Percentiles rank a stretch among this genome's conserved stretches.
Evolutionary conservation across 257 asterid genomes (phyloP).

Genomic region (Haberlea rhodopensis): DNA sequence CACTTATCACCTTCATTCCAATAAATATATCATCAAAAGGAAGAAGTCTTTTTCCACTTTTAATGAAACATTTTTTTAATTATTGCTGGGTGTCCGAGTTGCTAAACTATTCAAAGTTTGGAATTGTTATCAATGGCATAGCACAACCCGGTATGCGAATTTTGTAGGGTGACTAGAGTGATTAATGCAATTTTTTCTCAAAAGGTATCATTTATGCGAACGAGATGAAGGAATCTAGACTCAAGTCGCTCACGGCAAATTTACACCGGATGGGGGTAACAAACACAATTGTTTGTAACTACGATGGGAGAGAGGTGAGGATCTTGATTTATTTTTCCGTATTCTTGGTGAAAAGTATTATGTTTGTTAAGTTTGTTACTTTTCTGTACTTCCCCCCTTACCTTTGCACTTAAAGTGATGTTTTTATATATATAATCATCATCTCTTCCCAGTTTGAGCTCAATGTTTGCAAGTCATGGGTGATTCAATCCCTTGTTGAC

Average conservation of each 20-base stretch:
- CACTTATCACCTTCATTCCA: background rate
- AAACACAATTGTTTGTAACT: conserved; percentile 77
- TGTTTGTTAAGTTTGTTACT: background rate
- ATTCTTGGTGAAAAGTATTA: background rate
- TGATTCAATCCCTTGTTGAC: background rate
- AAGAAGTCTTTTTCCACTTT: conserved; percentile 1
- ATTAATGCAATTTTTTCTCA: conserved; percentile 18
- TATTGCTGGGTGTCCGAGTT: background rate
- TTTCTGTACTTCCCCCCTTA: background rate
- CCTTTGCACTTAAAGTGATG: conserved; percentile 7
- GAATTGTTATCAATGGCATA: background rate
- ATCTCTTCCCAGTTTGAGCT: background rate
- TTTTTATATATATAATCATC: background rate
- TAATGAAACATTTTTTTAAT: background rate
- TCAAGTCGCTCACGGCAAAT: conserved; percentile 84
- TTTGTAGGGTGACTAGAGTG: background rate
- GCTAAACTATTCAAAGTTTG: background rate
- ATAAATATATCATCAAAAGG: background rate
- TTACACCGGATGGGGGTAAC: conserved; percentile 94
- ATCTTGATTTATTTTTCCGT: conserved; percentile 20
- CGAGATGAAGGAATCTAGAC: conserved; percentile 86
- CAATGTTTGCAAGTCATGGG: background rate
- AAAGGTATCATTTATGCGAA: conserved; percentile 89
- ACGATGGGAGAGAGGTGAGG: conserved; percentile 90
- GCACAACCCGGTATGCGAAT: background rate